A percentile compares a stretch with the other conserved stretches of the same genome.
Evolutionary conservation across 1,284 basidiomycete genomes (phyloP).

Genomic region (Sporisorium iseilematis-ciliati): DNA sequence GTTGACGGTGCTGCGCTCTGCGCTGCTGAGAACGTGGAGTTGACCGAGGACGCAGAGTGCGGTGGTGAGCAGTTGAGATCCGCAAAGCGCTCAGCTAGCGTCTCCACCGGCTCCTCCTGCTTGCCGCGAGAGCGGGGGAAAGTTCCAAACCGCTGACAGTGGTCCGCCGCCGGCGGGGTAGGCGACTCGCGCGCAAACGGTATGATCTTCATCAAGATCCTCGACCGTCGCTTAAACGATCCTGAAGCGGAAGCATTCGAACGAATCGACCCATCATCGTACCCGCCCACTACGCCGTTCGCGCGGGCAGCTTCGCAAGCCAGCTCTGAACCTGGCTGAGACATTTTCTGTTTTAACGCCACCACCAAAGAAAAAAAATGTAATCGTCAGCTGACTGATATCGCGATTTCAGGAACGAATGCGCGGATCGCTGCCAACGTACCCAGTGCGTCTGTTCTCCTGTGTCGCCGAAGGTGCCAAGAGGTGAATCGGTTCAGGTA

Average conservation of each 20-base stretch:
- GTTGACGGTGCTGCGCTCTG: slow-evolving; percentile 1
- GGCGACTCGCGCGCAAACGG: slow-evolving; percentile 24
- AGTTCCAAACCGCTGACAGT: slow-evolving; percentile 13
- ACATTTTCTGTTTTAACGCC: slow-evolving; percentile 25
- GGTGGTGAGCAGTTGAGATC: slow-evolving; percentile 22
- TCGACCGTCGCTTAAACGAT: slow-evolving; percentile 21
- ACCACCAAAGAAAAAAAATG: background rate
- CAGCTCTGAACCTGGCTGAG: slow-evolving; percentile 45
- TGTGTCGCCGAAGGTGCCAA: slow-evolving; percentile 12
- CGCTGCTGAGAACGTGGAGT: slow-evolving; percentile 10
- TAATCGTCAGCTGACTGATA: no score
- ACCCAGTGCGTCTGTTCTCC: slow-evolving; percentile 28
- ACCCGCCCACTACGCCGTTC: slow-evolving; percentile 15
- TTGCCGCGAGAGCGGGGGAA: slow-evolving; percentile 22
- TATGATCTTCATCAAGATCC: slow-evolving; percentile 50
- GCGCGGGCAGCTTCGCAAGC: slow-evolving; percentile 38
- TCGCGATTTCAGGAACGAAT: background rate
- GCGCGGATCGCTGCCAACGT: slow-evolving; percentile 2
- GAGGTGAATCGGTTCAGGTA: slow-evolving; percentile 24
- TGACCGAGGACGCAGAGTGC: slow-evolving; percentile 14
- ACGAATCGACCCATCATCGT: slow-evolving; percentile 15
- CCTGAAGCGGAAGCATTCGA: slow-evolving; percentile 12
- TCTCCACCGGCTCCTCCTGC: slow-evolving; percentile 18
- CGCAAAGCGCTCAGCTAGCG: slow-evolving; percentile 17
- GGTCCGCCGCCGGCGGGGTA: slow-evolving; percentile 4